Evolutionary conservation across 2,329 filamentous ascomycete genomes (phyloP), one percentile per base, ranked within the genome.

Genomic region (Ramularia collo-cygni): DNA sequence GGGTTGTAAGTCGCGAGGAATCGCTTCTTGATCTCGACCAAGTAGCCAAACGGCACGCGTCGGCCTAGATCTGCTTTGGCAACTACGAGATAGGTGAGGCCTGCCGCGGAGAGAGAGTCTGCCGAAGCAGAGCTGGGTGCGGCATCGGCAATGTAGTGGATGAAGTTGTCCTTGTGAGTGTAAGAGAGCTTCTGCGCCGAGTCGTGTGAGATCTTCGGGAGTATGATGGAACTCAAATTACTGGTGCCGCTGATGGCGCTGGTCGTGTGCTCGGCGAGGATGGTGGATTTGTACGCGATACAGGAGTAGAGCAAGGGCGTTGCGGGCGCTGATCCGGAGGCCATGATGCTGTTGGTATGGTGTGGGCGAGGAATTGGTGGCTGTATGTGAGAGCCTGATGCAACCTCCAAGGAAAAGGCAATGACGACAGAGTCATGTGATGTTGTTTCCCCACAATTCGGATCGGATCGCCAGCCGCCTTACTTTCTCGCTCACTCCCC

Each of bases 101-200:
- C 85, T 38, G 86, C 86, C 72, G 71, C 50, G 55, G 53, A 59
- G 40, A 60, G 48, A 45, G 57, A 58, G 41, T 53, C 48, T 12
- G 55, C 37, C n/a, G 44, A 42, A 15, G 48, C 45, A 19, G 49
- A 50, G 4, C 59, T 55, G 27, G 56, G 49, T 6, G 47, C 32
- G 1, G 87, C 80, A 60, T 92, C 85, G 57, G 89, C 78, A 60
- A 96, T 84, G 72, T 94, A 95, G 74, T 98, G 90, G 64, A 96
- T 92, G 72, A 92, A 87, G 64, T 93, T 81, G 44, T 81, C 73
- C 67, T 88, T 85, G 65, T 95, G 88, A 17, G 54, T 56, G 70
- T 94, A 95, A 39, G 90, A 96, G 51, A 94, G 78, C 67, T 95
- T 95, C 60, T 94, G 81, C 1, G 88, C 74, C 19, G 75, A 70